Percentiles rank a stretch among this genome's conserved stretches.
phyloP scores from a whole-genome alignment of 495 filamentous ascomycete species.

The Parmelia sp. region DNA sequence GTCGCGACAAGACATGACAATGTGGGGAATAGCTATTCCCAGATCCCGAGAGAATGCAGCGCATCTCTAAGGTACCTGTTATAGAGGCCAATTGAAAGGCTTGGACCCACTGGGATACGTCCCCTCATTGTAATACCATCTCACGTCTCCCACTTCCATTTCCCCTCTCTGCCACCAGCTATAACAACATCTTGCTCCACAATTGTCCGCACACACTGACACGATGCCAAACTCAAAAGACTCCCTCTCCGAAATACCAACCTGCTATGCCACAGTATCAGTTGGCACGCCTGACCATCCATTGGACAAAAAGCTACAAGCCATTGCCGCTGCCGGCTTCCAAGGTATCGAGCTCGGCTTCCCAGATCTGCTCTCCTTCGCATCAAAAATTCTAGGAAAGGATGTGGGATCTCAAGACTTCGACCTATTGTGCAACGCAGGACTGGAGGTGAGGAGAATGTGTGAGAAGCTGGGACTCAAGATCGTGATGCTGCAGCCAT shows the following conservation, averaged over 20 bases:
- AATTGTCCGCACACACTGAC: not conserved
- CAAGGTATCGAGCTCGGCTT: conserved; percentile 67
- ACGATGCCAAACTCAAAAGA: conserved; percentile 27
- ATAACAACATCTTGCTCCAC: not conserved
- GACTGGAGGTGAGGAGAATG: conserved; percentile 44
- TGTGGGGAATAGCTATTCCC: not conserved
- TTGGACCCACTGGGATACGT: too few species aligned
- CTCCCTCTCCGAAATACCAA: conserved; percentile 47
- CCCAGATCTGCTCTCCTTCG: conserved; percentile 65
- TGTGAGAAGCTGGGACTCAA: conserved; percentile 48
- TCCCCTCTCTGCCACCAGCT: not conserved
- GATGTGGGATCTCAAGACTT: conserved; percentile 52
- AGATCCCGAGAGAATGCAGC: too few species aligned
- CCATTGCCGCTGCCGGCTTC: conserved; percentile 62
- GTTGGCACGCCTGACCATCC: conserved; percentile 52
- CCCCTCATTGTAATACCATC: not conserved
- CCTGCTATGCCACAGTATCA: conserved; percentile 59
- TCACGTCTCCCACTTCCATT: not conserved
- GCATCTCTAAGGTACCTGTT: too few species aligned
- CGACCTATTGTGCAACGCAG: conserved; percentile 45
- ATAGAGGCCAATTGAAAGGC: not conserved
- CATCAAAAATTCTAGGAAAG: conserved; percentile 42
- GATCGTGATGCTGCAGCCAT: conserved; percentile 73
- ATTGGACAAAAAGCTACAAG: conserved; percentile 58
- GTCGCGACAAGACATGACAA: not conserved